These are phyloP conservation scores for Mycena latifolia DNA, from an alignment of 768 basidiomycete species.

Conservation along the genomic window DNA sequence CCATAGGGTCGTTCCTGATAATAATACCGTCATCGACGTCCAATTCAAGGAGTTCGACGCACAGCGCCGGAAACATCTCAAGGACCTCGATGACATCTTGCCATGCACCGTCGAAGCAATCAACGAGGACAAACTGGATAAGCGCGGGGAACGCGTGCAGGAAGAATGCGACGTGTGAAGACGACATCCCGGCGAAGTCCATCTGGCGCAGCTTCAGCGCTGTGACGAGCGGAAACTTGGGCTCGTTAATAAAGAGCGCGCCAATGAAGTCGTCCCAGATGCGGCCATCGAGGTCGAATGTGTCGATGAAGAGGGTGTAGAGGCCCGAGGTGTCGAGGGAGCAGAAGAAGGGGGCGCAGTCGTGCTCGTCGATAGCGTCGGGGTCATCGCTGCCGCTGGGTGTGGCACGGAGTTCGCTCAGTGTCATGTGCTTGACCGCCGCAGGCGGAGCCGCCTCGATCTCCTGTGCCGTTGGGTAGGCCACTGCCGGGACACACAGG, in stretches of 20 bases:
- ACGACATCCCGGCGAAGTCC: background rate
- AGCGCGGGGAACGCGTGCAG: slow-evolving; percentile 5
- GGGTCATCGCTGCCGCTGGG: background rate
- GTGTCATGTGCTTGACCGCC: background rate
- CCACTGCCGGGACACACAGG: background rate
- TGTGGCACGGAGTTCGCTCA: background rate
- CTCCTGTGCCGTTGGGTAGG: background rate
- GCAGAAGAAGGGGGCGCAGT: slow-evolving; percentile 21
- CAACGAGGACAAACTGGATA: background rate
- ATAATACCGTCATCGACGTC: background rate
- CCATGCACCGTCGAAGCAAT: background rate
- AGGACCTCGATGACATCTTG: background rate
- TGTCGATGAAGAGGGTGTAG: background rate
- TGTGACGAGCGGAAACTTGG: background rate
- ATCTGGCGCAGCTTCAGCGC: background rate
- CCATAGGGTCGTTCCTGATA: slow-evolving; percentile 4
- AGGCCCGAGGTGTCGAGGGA: slow-evolving; percentile 13
- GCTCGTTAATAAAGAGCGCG: background rate
- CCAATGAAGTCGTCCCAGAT: slow-evolving; percentile 18
- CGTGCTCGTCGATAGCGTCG: background rate
- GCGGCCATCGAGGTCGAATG: slow-evolving; percentile 2
- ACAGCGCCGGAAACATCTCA: slow-evolving; percentile 3
- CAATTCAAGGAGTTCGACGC: background rate
- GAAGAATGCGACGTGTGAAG: background rate
- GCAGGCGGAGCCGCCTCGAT: background rate